phyloP scores from a whole-genome alignment of 352 stramenopile species.

The Globisporangium apiculatum region DNA sequence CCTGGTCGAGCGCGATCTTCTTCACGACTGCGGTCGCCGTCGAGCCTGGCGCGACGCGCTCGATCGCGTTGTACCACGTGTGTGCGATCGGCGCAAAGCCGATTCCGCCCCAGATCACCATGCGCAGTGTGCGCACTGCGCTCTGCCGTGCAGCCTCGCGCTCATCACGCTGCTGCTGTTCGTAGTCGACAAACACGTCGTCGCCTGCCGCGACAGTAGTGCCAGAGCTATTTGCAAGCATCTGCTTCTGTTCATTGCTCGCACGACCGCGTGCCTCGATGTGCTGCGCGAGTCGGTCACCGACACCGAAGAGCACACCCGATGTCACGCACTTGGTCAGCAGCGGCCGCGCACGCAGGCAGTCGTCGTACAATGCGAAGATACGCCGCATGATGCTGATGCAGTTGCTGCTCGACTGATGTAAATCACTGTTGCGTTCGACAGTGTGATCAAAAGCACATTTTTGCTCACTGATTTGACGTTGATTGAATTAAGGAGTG shows the following conservation, averaged over 20 bases:
- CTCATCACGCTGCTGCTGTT: background rate
- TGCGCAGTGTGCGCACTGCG: conserved; percentile 23
- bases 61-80: conserved; percentile 85
- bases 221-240: background rate
- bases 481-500: too few species aligned
- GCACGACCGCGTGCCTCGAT: conserved; percentile 20
- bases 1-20: conserved; percentile 38
- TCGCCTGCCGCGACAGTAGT: background rate
- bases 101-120: conserved; percentile 83
- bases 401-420: too few species aligned
- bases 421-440: background rate
- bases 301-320: conserved; percentile 53
- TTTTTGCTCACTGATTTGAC: too few species aligned
- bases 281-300: conserved; percentile 53
- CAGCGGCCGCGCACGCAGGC: conserved; percentile 41
- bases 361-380: conserved; percentile 41
- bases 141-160: background rate
- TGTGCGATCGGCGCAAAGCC: conserved; percentile 86
- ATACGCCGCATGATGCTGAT: conserved; percentile 28
- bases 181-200: conserved; percentile 10
- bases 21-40: conserved; percentile 22
- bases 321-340: conserved; percentile 70
- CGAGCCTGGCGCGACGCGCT: conserved; percentile 30
- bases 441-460: too few species aligned
- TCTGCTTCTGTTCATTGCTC: background rate